Evolutionary conservation across 169 alveolate species (phyloP).

Genomic region (Amoebophrya sp.): DNA sequence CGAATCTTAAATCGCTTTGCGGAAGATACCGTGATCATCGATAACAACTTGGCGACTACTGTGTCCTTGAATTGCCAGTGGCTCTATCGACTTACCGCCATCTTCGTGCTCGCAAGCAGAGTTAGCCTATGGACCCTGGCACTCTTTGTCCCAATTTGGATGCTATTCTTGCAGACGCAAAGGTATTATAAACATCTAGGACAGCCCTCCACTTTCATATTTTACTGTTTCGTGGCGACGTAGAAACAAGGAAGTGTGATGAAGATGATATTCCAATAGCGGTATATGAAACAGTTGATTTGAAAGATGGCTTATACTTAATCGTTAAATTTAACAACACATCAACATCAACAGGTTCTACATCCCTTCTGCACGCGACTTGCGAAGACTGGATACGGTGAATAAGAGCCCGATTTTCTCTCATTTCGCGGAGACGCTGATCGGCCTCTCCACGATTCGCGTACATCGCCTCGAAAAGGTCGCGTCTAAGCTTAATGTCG

Average conservation of each 20-base stretch:
- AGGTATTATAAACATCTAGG: no score
- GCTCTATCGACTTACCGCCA: neutral
- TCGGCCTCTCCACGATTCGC: neutral
- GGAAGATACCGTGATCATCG: neutral
- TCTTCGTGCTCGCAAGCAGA: neutral
- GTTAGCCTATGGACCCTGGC: neutral
- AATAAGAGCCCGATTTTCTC: neutral
- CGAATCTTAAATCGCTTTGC: neutral
- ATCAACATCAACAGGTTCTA: no score
- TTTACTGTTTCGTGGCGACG: no score
- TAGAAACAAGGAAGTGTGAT: no score
- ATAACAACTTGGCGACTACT: neutral
- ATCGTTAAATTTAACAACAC: no score
- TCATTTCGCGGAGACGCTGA: neutral
- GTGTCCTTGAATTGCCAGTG: constrained; percentile 8
- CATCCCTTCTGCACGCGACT: neutral
- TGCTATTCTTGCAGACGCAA: neutral
- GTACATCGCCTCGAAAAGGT: neutral
- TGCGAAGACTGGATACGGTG: neutral
- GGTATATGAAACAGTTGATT: no score
- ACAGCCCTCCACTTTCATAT: no score
- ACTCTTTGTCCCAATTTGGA: neutral
- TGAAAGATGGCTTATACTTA: no score
- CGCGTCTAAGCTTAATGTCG: neutral
- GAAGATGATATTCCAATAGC: no score